Percentiles rank a stretch among this genome's conserved stretches.
phyloP scores from a whole-genome alignment of 768 basidiomycete genomes.

The Nevesoporus exiguus region DNA sequence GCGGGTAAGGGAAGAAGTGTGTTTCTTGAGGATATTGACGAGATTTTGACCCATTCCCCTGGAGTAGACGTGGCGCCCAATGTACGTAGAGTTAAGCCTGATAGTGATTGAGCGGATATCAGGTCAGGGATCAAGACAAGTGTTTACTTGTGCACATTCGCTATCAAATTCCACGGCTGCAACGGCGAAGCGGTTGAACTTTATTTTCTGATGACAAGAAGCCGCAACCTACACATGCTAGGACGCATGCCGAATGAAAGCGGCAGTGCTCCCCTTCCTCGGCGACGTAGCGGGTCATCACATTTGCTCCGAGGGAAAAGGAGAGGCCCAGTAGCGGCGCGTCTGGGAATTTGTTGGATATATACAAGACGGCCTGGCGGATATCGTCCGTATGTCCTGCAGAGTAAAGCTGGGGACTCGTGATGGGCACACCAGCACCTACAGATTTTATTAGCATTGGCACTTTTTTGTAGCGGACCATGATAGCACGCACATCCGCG shows the following conservation, averaged over 20 bases:
- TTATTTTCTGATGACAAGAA: conserved; percentile 10
- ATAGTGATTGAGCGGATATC: conserved; percentile 4
- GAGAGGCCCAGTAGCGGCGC: conserved; percentile 85
- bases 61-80: conserved; percentile 66
- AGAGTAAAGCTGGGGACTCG: conserved; percentile 79
- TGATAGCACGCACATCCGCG: conserved; percentile 69
- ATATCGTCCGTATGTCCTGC: conserved; percentile 90
- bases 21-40: conserved; percentile 50
- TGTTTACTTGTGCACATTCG: conserved; percentile 35
- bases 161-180: conserved; percentile 49
- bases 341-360: conserved; percentile 66
- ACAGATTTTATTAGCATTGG: conserved; percentile 16
- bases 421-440: conserved; percentile 86
- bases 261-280: conserved; percentile 70
- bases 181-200: conserved; percentile 7
- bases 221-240: conserved; percentile 63
- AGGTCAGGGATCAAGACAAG: conserved; percentile 10
- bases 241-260: conserved; percentile 59
- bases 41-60: conserved; percentile 78
- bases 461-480: conserved; percentile 6
- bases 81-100: conserved; percentile 54
- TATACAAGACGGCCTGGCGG: conserved; percentile 73
- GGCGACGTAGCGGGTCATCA: conserved; percentile 84
- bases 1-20: conserved; percentile 44
- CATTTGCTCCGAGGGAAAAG: conserved; percentile 92